phyloP scores from a whole-genome alignment of 2,329 filamentous ascomycete species.

The Neofusicoccum sp. region DNA sequence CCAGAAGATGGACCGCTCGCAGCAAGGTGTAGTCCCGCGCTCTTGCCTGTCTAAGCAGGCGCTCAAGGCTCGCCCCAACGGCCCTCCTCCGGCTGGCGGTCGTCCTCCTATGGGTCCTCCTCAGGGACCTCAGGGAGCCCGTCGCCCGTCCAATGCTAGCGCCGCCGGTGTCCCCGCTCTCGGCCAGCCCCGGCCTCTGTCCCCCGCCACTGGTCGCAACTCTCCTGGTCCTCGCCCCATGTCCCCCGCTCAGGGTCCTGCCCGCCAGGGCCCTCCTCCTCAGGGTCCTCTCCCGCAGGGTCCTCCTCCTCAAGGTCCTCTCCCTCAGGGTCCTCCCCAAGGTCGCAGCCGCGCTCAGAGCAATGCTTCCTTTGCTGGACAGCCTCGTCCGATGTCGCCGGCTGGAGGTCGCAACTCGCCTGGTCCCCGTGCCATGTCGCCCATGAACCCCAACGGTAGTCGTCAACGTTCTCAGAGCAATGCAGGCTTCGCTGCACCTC shows the following conservation, averaged over 20 bases:
- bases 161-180: conserved; percentile 23
- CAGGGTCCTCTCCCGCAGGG: conserved; percentile 18
- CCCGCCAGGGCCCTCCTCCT: conserved; percentile 41
- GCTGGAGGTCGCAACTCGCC: conserved; percentile 49
- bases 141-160: conserved; percentile 22
- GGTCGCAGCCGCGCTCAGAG: conserved; percentile 35
- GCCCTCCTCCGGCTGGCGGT: conserved; percentile 50
- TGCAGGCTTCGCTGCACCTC: conserved; percentile 30
- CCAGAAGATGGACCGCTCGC: conserved; percentile 81
- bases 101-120: conserved; percentile 50
- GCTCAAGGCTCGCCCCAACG: conserved; percentile 73
- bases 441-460: conserved; percentile 26
- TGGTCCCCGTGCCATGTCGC: conserved; percentile 44
- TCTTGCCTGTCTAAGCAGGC: conserved; percentile 91
- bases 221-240: conserved; percentile 39
- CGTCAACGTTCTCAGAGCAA: conserved; percentile 39
- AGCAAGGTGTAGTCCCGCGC: conserved; percentile 89
- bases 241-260: conserved; percentile 18
- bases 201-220: conserved; percentile 40
- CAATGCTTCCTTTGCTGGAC: conserved; percentile 37
- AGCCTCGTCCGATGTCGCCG: conserved; percentile 37
- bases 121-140: conserved; percentile 32
- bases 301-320: conserved; percentile 38
- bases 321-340: conserved; percentile 31
- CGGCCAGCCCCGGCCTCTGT: conserved; percentile 35